A percentile compares a stretch with the other conserved stretches of the same genome.
phyloP scores from a whole-genome alignment of 306 rosid species.

The Cucurbita moschata region DNA sequence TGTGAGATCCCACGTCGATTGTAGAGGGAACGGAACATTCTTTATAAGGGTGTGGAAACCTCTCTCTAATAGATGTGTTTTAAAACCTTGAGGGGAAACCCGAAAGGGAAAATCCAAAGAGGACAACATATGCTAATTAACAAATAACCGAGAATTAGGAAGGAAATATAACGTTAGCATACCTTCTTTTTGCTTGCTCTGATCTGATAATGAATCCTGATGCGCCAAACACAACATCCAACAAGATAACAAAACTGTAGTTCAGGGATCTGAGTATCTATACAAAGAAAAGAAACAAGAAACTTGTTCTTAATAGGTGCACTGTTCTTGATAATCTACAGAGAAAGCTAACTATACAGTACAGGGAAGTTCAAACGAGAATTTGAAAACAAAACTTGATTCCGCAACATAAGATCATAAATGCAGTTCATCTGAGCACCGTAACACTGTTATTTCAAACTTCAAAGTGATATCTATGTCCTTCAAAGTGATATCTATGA shows the following conservation, averaged over 20 bases:
- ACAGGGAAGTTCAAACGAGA: not conserved
- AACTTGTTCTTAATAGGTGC: not conserved
- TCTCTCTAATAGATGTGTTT: too few relatives aligned
- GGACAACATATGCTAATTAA: too few relatives aligned
- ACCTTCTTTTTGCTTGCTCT: slow-evolving; percentile 47
- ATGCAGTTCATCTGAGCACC: too few relatives aligned
- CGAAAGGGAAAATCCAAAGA: too few relatives aligned
- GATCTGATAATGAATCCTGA: slow-evolving; percentile 51
- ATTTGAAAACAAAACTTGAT: not conserved
- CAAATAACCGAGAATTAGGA: too few relatives aligned
- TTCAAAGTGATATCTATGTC: not conserved
- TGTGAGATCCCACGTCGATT: too few relatives aligned
- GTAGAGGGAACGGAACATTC: too few relatives aligned
- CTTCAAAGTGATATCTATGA: not conserved
- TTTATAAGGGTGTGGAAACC: too few relatives aligned
- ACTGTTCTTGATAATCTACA: not conserved
- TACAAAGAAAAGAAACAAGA: not conserved
- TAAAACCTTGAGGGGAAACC: too few relatives aligned
- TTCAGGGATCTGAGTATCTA: slow-evolving; percentile 36
- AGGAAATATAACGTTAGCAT: not conserved
- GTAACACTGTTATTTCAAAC: not conserved
- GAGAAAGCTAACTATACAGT: not conserved
- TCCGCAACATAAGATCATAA: too few relatives aligned
- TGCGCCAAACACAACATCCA: slow-evolving; percentile 48
- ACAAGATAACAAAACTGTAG: slow-evolving; percentile 30